Base-by-base conservation (phyloP, 225 moss, liverwort and hornwort species). In the Marchantia paleacea region DNA sequence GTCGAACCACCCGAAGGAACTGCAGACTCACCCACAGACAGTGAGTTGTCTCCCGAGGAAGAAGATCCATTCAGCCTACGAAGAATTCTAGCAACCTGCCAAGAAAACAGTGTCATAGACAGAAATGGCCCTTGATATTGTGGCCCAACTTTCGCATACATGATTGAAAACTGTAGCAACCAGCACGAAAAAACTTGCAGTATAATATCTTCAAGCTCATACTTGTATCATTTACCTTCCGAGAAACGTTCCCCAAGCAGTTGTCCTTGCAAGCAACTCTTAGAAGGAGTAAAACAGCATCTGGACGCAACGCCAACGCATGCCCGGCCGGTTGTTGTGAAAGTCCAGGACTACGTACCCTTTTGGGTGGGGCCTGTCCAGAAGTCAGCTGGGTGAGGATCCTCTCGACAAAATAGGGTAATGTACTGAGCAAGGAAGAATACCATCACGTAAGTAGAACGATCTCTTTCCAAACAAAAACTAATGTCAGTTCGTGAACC, bases 291-390 rank as follows among this genome's bases (percentile, higher is more conserved):
- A 92, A 74, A 22, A 87, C 87, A 52, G 89, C 85, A 81, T 81
- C 88, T 48, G 92, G 89, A 73, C 94, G 91, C 80, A 91, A 73
- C 48, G 92, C 94, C 86, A 96, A 84, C 31, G 91, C 90, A 73
- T 90, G 90, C 14, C 91, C 91, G 63, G 86, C 81, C 55, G 89
- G 81, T 85, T 89, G 94, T 72, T 85, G 84, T 72, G 82, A 49
- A 75, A 91, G 80, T 71, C 96, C 94, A 81, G 94, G 92, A 83
- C 94, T 91, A 57, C 96, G 96, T 67, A 94, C 88, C 87, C 96
- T 86, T 89, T 94, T 96, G 53, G 94, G 96, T 64, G 96, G 96
- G 82, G 96, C 96, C 96, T 96, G 88, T 65, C 62, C 39, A 69
- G 14, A 52, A 75, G 10, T 25, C 62, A 52, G 58, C 18, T 71